phyloP scores from a whole-genome alignment of 441 rosid genomes.

The Sinapis alba region DNA sequence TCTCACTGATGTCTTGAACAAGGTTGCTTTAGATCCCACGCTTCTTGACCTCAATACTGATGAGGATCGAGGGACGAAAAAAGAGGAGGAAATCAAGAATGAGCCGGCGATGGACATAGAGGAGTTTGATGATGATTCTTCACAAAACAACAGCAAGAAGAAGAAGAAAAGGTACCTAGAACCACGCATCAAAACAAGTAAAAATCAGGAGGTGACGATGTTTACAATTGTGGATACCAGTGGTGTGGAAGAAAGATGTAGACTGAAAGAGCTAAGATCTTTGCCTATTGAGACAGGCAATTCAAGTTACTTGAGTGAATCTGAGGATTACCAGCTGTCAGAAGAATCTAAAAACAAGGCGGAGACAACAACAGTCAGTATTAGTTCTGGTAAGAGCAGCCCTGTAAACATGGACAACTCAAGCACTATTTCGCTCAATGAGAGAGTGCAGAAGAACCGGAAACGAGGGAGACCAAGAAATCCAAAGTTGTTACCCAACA shows the following conservation, averaged over 20 bases:
- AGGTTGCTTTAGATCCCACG: constrained; percentile 72
- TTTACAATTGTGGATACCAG: constrained; percentile 78
- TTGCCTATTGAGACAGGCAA: constrained; percentile 49
- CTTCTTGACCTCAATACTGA: constrained; percentile 65
- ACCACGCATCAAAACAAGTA: constrained; percentile 53
- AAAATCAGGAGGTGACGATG: constrained; percentile 39
- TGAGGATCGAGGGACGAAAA: constrained; percentile 39
- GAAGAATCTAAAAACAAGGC: constrained; percentile 45
- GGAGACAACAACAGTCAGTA: constrained; percentile 43
- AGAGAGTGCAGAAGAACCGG: constrained; percentile 36
- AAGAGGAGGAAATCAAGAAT: constrained; percentile 44
- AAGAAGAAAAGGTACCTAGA: constrained; percentile 56
- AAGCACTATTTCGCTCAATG: constrained; percentile 31
- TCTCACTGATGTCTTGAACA: constrained; percentile 69
- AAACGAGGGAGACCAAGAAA: constrained; percentile 42
- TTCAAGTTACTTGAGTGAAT: constrained; percentile 47
- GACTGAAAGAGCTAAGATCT: constrained; percentile 57
- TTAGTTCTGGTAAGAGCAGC: constrained; percentile 34
- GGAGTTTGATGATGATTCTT: constrained; percentile 35
- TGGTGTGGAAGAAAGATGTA: constrained; percentile 39
- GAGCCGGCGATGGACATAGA: constrained; percentile 34
- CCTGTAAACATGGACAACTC: constrained; percentile 41
- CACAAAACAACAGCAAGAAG: constrained; percentile 18
- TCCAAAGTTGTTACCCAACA: constrained; percentile 42
- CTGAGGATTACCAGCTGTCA: constrained; percentile 44